Evolutionary conservation across 352 stramenopile species (phyloP).

Genomic region (Phytophthora chlamydospora): DNA sequence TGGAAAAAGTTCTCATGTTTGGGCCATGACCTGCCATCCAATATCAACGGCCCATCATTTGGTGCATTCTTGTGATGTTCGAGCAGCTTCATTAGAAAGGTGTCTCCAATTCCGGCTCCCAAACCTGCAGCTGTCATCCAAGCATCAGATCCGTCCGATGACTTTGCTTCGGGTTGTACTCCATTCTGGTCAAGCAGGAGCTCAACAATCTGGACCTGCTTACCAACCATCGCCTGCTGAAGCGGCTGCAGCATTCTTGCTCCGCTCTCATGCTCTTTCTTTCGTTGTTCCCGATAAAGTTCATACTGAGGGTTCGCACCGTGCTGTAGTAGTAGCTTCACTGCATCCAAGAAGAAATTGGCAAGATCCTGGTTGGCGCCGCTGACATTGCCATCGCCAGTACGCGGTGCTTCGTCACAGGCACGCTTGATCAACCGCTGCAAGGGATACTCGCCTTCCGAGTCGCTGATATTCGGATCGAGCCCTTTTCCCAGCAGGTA

Average conservation of each 20-base stretch:
- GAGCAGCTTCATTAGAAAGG: conserved; percentile 59
- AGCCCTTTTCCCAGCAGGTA: conserved; percentile 77
- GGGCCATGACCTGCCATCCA: conserved; percentile 28
- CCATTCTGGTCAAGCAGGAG: conserved; percentile 53
- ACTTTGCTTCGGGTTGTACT: conserved; percentile 41
- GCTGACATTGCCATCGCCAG: conserved; percentile 9
- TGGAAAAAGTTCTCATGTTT: conserved; percentile 70
- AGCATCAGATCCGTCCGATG: conserved; percentile 53
- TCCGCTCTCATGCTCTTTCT: conserved; percentile 17
- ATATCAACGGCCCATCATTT: conserved; percentile 38
- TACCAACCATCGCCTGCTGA: conserved; percentile 59
- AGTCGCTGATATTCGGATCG: conserved; percentile 71
- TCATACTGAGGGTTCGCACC: conserved; percentile 55
- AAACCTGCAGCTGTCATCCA: conserved; percentile 63
- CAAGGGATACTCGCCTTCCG: conserved; percentile 64
- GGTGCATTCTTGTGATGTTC: conserved; percentile 44
- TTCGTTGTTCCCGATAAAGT: conserved; percentile 30
- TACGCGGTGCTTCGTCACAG: conserved; percentile 35
- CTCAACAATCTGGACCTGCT: conserved; percentile 51
- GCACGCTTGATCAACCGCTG: conserved; percentile 55
- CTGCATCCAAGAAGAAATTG: conserved; percentile 55
- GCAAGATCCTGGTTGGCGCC: conserved; percentile 21
- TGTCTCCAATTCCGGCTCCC: conserved; percentile 37
- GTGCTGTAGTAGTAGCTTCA: conserved; percentile 58
- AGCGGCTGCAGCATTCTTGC: conserved; percentile 50